Conservation (phyloP, 2,329 filamentous ascomycete species). For the Xylariaceae sp. region DNA sequence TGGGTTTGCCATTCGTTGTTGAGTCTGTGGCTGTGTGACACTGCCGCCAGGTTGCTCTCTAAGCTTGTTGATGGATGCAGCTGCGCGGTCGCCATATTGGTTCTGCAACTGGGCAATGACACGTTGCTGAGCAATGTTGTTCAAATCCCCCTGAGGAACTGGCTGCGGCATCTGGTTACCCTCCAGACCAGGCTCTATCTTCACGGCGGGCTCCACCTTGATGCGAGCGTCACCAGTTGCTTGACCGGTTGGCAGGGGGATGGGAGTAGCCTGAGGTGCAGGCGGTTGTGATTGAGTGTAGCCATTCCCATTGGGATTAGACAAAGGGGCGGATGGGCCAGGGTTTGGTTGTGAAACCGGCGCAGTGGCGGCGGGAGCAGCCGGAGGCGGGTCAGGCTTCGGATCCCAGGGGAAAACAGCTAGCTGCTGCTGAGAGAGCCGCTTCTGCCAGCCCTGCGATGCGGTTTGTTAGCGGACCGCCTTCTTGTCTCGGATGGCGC, state of each 20-base stretch:
- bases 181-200: constrained; percentile 45
- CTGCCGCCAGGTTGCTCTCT: constrained; percentile 33
- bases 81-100: constrained; percentile 61
- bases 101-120: constrained; percentile 54
- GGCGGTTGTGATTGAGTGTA: constrained; percentile 30
- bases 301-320: constrained; percentile 28
- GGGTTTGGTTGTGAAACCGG: constrained; percentile 24
- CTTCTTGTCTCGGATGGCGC: background rate
- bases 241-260: constrained; percentile 28
- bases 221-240: constrained; percentile 35
- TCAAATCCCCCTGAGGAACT: constrained; percentile 8
- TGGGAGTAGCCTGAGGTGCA: constrained; percentile 23
- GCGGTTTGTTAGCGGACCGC: constrained; percentile 17
- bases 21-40: constrained; percentile 25
- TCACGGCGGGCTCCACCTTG: constrained; percentile 45
- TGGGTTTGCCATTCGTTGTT: constrained; percentile 27
- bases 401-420: constrained; percentile 96
- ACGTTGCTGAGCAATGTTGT: constrained; percentile 34
- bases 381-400: constrained; percentile 59
- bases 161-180: constrained; percentile 22
- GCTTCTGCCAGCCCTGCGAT: constrained; percentile 84
- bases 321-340: constrained; percentile 22
- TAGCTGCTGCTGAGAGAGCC: constrained; percentile 77
- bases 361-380: constrained; percentile 38
- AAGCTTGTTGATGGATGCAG: constrained; percentile 62